A percentile compares a stretch with the other conserved stretches of the same genome.
phyloP scores from a whole-genome alignment of 345 rosid species.

The Turritis glabra region DNA sequence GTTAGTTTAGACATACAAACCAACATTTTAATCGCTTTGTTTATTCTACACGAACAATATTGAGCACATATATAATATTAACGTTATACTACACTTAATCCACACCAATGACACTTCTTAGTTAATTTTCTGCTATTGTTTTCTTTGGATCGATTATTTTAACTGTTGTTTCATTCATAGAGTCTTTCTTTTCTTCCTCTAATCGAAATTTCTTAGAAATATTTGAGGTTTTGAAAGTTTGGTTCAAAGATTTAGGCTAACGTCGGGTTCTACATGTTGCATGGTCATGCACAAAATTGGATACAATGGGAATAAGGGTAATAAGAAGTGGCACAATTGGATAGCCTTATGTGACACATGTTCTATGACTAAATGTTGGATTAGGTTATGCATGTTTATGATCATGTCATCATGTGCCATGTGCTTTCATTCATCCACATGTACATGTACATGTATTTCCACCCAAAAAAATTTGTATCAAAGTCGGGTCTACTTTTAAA shows the following conservation, averaged over 20 bases:
- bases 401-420: constrained; percentile 4
- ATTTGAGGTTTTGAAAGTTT: background rate
- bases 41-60: background rate
- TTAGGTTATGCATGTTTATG: constrained; percentile 24
- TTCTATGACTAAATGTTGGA: constrained; percentile 3
- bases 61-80: background rate
- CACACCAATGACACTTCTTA: background rate
- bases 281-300: constrained; percentile 42
- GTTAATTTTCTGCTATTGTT: background rate
- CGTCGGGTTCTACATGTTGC: constrained; percentile 44
- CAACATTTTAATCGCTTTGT: background rate
- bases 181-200: background rate
- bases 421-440: constrained; percentile 16
- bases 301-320: constrained; percentile 29
- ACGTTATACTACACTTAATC: background rate
- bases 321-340: background rate
- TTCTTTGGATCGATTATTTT: background rate
- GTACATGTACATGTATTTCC: background rate
- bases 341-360: constrained; percentile 22
- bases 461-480: background rate
- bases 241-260: constrained; percentile 42
- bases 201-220: background rate
- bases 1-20: background rate
- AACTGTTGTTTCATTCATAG: background rate
- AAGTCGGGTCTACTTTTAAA: background rate